phyloP scores from a whole-genome alignment of 768 basidiomycete species.

The Boletus tomentosulus region DNA sequence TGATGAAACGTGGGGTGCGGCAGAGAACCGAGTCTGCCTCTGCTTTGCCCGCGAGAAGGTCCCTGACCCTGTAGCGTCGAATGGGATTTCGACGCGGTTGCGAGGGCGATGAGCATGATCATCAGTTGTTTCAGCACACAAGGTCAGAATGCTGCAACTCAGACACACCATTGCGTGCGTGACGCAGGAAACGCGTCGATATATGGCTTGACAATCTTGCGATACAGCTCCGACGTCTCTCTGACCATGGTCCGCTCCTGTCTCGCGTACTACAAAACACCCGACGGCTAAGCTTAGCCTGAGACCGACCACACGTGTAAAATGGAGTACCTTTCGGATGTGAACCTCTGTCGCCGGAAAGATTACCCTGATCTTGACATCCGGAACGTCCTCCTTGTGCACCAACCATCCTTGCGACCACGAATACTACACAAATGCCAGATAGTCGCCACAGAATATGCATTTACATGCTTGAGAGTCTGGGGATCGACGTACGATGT shows the following conservation, averaged over 20 bases:
- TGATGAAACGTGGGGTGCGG: constrained; percentile 60
- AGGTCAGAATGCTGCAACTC: neutral
- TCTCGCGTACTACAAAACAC: constrained; percentile 60
- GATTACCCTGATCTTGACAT: constrained; percentile 81
- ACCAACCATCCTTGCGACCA: constrained; percentile 76
- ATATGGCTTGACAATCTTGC: constrained; percentile 67
- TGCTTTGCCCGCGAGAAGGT: constrained; percentile 72
- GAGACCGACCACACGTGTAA: neutral
- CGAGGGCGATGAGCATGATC: too few relatives aligned
- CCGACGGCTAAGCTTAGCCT: neutral
- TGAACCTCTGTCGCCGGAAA: constrained; percentile 89
- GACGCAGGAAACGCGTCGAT: constrained; percentile 69
- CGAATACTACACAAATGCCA: constrained; percentile 55
- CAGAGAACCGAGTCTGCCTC: constrained; percentile 73
- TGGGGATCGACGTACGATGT: constrained; percentile 49
- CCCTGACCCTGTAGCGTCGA: constrained; percentile 49
- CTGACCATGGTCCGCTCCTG: constrained; percentile 70
- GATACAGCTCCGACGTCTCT: constrained; percentile 82
- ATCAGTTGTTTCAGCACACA: too few relatives aligned
- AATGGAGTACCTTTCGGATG: constrained; percentile 54
- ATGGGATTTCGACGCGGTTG: too few relatives aligned
- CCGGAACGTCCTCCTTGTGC: constrained; percentile 39
- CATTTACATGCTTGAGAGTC: neutral
- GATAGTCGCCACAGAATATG: neutral
- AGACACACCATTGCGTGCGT: constrained; percentile 74